Conservation (phyloP, 2,329 filamentous ascomycete species). For the Macroventuria anomochaeta region DNA sequence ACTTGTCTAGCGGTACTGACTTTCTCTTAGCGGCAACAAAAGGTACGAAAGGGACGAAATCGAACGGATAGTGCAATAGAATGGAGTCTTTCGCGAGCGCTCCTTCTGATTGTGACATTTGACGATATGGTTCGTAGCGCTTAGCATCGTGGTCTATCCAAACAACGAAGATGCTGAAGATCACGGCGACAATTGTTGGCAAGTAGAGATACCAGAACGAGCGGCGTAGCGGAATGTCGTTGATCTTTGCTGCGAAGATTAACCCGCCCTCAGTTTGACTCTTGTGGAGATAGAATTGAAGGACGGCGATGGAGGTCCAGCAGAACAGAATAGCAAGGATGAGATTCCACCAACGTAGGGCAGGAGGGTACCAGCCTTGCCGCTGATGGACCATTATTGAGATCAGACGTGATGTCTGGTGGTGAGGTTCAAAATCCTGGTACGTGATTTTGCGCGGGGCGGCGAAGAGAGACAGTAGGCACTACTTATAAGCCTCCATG, state of each 20-base stretch:
- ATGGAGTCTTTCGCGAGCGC: slow-evolving; percentile 55
- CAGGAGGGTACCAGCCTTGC: slow-evolving; percentile 3
- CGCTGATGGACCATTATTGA: background rate
- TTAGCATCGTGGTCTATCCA: slow-evolving; percentile 66
- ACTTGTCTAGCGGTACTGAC: background rate
- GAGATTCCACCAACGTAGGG: slow-evolving; percentile 18
- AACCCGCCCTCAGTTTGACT: slow-evolving; percentile 53
- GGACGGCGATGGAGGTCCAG: slow-evolving; percentile 45
- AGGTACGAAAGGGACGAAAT: slow-evolving; percentile 54
- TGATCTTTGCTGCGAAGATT: slow-evolving; percentile 45
- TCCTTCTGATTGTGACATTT: slow-evolving; percentile 56
- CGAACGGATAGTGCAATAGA: slow-evolving; percentile 61
- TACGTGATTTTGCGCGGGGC: no score
- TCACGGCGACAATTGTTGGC: slow-evolving; percentile 60
- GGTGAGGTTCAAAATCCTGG: no score
- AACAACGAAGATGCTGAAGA: slow-evolving; percentile 63
- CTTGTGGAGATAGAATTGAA: slow-evolving; percentile 54
- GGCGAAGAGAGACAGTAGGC: no score
- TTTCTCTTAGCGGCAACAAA: background rate
- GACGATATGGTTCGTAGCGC: slow-evolving; percentile 64
- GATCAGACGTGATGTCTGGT: no score
- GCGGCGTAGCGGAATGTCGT: slow-evolving; percentile 50
- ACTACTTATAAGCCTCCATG: no score
- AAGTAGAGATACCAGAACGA: slow-evolving; percentile 54
- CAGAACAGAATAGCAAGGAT: slow-evolving; percentile 12